Base-by-base conservation (phyloP, 2,329 filamentous ascomycete genomes). In the Diaporthe vexans region DNA sequence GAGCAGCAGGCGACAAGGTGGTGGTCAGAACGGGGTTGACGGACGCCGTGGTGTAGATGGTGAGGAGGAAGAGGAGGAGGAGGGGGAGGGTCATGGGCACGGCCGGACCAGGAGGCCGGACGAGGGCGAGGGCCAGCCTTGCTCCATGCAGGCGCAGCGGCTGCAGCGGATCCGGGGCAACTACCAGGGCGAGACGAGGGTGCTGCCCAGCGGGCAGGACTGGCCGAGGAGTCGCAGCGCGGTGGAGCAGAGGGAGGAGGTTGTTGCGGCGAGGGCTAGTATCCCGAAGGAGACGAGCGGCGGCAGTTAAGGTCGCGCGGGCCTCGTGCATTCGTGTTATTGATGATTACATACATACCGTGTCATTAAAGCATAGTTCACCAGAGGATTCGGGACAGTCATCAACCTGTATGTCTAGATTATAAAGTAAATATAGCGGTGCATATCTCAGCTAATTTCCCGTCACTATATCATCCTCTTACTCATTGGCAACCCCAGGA, bases 401-500 rank as follows among this genome's bases (percentile, higher is more conserved):
- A n/a, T n/a, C n/a, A n/a, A n/a, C n/a, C n/a, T n/a, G n/a, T n/a
- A 40, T 3, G 21, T 54, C 15, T 40, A 40, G 7, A 26, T 54
- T 40, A 13, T 8, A 2, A 61, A 43, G 3, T 26, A 40, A n/a
- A 17, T 10, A 6, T 21, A 35, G 1, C 43, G 11, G 10, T 24
- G 19, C 17, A 37, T 43, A 2, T 37, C 9, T 43, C 11, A 8
- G 33, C 24, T 15, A 8, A 6, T 17, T 33, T 29, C 46, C n/a
- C 37, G 58, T 33, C 19, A 46, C 43, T 11, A 17, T 15, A 17
- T 3, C 8, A 10, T 11, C 17, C 21, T 17, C 21, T 48, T 71
- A 74, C 54, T 54, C 43, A 24, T 75, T 75, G 0, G 59, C 35
- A 33, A 73, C 72, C 7, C 73, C 73, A 9, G 74, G 73, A 10